Percentiles rank a stretch among this genome's conserved stretches.
These are phyloP conservation scores for Pythium sukuiense DNA, from an alignment of 352 stramenopile genomes.

Conservation along the genomic window DNA sequence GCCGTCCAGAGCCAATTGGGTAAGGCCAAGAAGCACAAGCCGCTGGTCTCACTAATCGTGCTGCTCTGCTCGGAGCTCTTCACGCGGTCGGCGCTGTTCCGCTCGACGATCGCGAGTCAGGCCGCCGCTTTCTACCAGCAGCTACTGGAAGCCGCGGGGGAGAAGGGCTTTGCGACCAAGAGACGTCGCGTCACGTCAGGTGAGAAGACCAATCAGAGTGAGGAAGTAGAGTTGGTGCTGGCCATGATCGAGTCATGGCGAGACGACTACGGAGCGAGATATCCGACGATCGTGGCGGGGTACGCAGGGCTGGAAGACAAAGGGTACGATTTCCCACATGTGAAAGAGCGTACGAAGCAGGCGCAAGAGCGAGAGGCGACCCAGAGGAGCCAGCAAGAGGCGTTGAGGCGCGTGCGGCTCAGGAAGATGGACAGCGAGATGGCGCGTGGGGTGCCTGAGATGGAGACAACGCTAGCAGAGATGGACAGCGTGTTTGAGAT, in stretches of 20 bases:
- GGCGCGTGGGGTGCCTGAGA: constrained; percentile 48
- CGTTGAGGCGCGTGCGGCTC: constrained; percentile 18
- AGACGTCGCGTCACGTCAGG: neutral
- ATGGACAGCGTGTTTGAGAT: constrained; percentile 82
- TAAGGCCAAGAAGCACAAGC: constrained; percentile 11
- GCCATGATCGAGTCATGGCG: constrained; percentile 63
- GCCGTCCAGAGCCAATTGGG: constrained; percentile 18
- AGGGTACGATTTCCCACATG: constrained; percentile 56
- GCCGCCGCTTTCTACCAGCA: constrained; percentile 44
- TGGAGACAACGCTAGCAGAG: constrained; percentile 61
- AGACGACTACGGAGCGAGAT: constrained; percentile 52
- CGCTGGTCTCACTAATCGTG: constrained; percentile 31
- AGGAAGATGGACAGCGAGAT: constrained; percentile 45
- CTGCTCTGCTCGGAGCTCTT: constrained; percentile 57
- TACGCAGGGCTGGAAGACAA: constrained; percentile 44
- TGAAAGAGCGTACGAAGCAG: constrained; percentile 1
- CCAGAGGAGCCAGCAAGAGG: constrained; percentile 12
- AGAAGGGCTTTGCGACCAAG: constrained; percentile 24
- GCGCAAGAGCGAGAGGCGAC: constrained; percentile 26
- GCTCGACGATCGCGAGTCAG: constrained; percentile 43
- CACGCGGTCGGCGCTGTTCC: constrained; percentile 50
- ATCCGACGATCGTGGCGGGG: constrained; percentile 56
- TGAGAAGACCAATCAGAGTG: constrained; percentile 10
- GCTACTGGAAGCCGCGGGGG: constrained; percentile 47
- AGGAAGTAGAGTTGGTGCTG: constrained; percentile 37